Evolutionary conservation across 495 filamentous ascomycete genomes (phyloP).

Genomic region (Trichoderma reesei): DNA sequence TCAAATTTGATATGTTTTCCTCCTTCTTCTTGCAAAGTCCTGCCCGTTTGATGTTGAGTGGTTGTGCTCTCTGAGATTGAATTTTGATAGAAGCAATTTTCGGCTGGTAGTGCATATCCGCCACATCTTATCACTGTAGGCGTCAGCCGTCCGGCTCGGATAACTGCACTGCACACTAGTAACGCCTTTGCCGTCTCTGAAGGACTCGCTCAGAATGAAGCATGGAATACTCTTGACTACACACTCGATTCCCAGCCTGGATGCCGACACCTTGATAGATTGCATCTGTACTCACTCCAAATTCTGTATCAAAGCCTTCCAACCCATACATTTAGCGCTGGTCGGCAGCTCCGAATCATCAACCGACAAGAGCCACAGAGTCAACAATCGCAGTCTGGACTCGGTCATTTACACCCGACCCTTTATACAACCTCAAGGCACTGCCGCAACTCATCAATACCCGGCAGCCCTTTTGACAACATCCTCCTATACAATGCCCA

Average conservation of each 20-base stretch:
- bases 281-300: background rate
- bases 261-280: background rate
- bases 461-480: background rate
- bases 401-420: too few relatives aligned
- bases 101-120: background rate
- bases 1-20: background rate
- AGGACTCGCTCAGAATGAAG: too few relatives aligned
- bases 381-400: background rate
- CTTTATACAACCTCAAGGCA: background rate
- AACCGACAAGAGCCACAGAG: background rate
- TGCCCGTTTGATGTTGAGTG: background rate
- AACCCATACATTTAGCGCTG: background rate
- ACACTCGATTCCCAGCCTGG: too few relatives aligned
- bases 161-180: background rate
- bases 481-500: background rate
- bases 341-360: background rate
- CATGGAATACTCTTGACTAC: too few relatives aligned
- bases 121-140: background rate
- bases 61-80: background rate
- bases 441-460: background rate
- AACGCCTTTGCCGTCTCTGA: too few relatives aligned
- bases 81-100: slow-evolving; percentile 1
- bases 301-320: too few relatives aligned
- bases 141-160: background rate
- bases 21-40: background rate